Base-by-base conservation (phyloP, 306 rosid species). In the Ochetophila trinervis region DNA sequence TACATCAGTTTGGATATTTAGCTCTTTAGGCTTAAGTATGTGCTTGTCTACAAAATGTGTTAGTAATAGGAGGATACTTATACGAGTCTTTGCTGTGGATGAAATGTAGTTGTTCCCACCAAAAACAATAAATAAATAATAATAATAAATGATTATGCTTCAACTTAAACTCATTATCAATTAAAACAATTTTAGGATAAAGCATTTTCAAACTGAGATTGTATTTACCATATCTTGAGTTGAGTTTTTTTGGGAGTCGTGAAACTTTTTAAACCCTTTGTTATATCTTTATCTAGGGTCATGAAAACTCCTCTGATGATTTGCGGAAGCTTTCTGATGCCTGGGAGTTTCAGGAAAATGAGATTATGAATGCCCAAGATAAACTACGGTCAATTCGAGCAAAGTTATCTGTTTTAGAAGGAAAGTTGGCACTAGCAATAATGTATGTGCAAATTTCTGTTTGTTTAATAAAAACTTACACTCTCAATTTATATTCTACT, bases 271-370 rank as follows among this genome's bases (percentile, higher is more conserved):
- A 22, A 64, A 53, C 60, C 32, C 34, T 45, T 75, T 64, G 69
- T 48, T 71, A n/a, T 53, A 27, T 66, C 71, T 65, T 76, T 68
- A 36, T 64, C 51, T 66, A 90, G 99, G 94, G 30, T 62, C 85
- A 58, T 60, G 69, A 79, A 75, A 69, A 69, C 82, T 73, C 82
- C 68, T 78, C 88, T 20, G 85, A 83, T 64, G 85, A 84, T 66
- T 72, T 78, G 63, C 81, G 14, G 71, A 71, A 71, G 63, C 79
- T 83, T 67, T 83, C 81, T 1, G 96, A 91, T 78, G 74, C 78
- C 7, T 91, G 84, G 81, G 97, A 91, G 74, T 91, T 91, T 79
- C 94, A 83, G 85, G 91, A 88, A 82, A 85, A 75, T 76, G 89
- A 84, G 84, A 81, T 91, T 45, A 82, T 88, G 78, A 75, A 82